These are phyloP conservation scores for Pythium phragmitis DNA, from an alignment of 352 stramenopile species.

Conservation along the genomic window DNA sequence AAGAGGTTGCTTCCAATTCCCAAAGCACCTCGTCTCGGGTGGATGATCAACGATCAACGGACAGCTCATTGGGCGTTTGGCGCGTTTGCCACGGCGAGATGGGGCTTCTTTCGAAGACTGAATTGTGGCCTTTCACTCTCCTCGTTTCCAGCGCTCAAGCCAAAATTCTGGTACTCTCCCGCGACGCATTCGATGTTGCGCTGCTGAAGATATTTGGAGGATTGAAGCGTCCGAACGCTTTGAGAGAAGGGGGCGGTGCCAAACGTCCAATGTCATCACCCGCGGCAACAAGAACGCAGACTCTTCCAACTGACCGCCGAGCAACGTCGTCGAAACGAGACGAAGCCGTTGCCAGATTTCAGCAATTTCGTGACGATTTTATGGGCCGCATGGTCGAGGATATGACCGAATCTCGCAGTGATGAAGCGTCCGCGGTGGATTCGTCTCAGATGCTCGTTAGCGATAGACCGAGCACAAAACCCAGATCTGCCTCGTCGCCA, in stretches of 20 bases:
- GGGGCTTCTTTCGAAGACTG: constrained; percentile 41
- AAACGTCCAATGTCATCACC: constrained; percentile 43
- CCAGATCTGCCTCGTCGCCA: neutral
- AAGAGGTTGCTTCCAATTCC: neutral
- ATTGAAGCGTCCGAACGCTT: constrained; percentile 29
- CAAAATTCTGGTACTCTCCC: constrained; percentile 34
- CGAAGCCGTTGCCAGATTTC: constrained; percentile 11
- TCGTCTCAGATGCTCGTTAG: neutral
- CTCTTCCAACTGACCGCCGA: neutral
- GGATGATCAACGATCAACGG: constrained; percentile 5
- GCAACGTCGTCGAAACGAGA: constrained; percentile 3
- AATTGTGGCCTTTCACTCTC: constrained; percentile 41
- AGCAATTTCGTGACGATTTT: constrained; percentile 7
- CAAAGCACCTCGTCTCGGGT: neutral
- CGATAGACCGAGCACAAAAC: neutral
- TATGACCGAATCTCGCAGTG: neutral
- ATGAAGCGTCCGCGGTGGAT: neutral
- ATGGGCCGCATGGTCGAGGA: too few species aligned
- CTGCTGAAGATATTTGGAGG: constrained; percentile 42
- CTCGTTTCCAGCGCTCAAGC: constrained; percentile 18
- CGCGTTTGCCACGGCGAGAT: constrained; percentile 38
- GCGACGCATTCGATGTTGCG: constrained; percentile 38
- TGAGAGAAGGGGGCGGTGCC: constrained; percentile 17
- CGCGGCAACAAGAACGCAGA: constrained; percentile 4
- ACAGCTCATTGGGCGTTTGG: neutral